Conservation (phyloP, 345 rosid species). For the Populus simonii region DNA sequence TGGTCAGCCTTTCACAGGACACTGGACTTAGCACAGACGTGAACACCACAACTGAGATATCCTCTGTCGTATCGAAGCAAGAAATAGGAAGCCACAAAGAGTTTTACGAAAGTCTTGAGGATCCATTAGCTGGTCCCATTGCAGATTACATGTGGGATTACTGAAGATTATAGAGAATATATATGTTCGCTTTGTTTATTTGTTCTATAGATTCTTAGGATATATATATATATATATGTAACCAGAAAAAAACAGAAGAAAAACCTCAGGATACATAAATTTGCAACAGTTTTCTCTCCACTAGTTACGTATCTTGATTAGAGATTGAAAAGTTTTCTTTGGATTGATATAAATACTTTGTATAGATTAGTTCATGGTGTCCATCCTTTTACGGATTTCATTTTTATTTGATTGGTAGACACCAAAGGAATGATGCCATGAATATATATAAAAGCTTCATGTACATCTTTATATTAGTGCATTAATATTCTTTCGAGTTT, state of each 20-base stretch:
- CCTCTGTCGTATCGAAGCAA: constrained; percentile 44
- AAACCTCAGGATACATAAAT: background rate
- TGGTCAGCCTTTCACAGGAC: constrained; percentile 57
- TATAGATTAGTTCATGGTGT: constrained; percentile 35
- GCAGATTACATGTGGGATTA: constrained; percentile 42
- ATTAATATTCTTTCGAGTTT: constrained; percentile 3
- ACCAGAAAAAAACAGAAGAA: background rate
- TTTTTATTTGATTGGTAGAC: constrained; percentile 20
- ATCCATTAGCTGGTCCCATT: constrained; percentile 18
- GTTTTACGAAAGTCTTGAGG: constrained; percentile 28
- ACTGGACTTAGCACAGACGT: constrained; percentile 64
- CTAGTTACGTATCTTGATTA: constrained; percentile 15
- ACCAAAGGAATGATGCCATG: constrained; percentile 21
- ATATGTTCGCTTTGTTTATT: background rate
- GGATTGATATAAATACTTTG: constrained; percentile 25
- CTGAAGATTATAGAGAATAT: constrained; percentile 5
- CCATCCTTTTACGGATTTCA: constrained; percentile 16
- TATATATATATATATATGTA: background rate
- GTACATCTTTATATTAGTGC: constrained; percentile 12
- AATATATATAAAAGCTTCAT: constrained; percentile 8
- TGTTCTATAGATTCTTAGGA: constrained; percentile 17
- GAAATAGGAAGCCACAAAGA: constrained; percentile 25
- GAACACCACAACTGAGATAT: constrained; percentile 48
- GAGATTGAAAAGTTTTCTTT: constrained; percentile 11
- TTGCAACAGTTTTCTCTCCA: constrained; percentile 7